These are phyloP conservation scores for Aspergillus fructus DNA, from an alignment of 2,329 filamentous ascomycete genomes.

Conservation along the genomic window DNA sequence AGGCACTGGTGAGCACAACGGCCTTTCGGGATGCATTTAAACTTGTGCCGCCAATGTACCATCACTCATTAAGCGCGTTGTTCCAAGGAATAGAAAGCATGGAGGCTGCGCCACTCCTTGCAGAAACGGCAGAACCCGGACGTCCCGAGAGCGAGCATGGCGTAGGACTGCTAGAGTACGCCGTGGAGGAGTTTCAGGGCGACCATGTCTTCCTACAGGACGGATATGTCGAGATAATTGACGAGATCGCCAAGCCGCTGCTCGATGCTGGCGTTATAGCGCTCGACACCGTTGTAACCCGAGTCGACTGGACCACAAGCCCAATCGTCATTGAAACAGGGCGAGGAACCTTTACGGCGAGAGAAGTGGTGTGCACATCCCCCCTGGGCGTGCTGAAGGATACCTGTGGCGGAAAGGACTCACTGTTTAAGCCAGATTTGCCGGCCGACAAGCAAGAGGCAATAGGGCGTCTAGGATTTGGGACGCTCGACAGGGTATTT, in stretches of 20 bases:
- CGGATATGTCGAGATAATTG: not conserved
- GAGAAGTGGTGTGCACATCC: not conserved
- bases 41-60: not conserved
- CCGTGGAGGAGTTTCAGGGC: not conserved
- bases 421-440: not conserved
- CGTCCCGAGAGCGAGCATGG: not conserved
- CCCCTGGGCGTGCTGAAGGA: not conserved
- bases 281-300: not conserved
- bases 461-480: not conserved
- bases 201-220: not conserved
- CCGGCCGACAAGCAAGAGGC: not conserved
- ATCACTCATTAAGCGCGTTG: not conserved
- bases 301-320: not conserved
- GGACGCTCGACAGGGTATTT: not conserved
- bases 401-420: not conserved
- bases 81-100: not conserved
- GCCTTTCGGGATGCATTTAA: not conserved
- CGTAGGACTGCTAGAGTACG: not conserved
- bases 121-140: not conserved
- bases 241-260: not conserved
- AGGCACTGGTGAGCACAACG: not conserved
- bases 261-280: not conserved
- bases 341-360: not conserved
- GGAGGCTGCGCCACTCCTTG: not conserved
- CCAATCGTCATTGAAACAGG: not conserved